Conservation (phyloP, 169 alveolate species). For the Blepharisma undulans region DNA sequence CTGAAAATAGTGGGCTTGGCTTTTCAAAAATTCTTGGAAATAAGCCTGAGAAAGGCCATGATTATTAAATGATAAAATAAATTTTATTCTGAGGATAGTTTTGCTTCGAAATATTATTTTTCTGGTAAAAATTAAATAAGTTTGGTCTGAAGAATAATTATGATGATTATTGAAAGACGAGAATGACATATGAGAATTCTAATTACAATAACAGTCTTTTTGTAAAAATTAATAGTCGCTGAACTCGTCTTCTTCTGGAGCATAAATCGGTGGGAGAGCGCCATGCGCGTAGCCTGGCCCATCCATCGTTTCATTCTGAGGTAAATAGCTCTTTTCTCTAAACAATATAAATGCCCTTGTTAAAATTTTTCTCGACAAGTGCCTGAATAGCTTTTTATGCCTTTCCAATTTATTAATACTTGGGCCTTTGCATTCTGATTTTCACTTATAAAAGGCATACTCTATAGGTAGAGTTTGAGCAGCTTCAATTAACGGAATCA, state of each 20-base stretch:
- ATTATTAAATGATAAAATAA: no score
- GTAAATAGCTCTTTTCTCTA: background rate
- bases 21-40: background rate
- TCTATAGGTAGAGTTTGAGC: constrained; percentile 3
- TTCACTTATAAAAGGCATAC: constrained; percentile 19
- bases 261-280: background rate
- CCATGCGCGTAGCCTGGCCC: constrained; percentile 22
- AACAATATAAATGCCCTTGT: constrained; percentile 8
- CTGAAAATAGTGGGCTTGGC: background rate
- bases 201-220: background rate
- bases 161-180: no score
- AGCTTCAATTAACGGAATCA: background rate
- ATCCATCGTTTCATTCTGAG: background rate
- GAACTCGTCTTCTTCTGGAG: background rate
- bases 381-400: background rate
- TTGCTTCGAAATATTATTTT: no score
- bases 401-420: background rate
- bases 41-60: background rate
- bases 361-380: background rate
- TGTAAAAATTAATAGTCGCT: background rate
- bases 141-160: no score
- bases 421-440: background rate
- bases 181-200: no score
- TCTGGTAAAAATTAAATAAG: no score
- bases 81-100: no score